Evolutionary conservation across 2,329 filamentous ascomycete genomes (phyloP), one percentile per base, ranked within the genome.

Genomic region (Cordyceps cicadae): DNA sequence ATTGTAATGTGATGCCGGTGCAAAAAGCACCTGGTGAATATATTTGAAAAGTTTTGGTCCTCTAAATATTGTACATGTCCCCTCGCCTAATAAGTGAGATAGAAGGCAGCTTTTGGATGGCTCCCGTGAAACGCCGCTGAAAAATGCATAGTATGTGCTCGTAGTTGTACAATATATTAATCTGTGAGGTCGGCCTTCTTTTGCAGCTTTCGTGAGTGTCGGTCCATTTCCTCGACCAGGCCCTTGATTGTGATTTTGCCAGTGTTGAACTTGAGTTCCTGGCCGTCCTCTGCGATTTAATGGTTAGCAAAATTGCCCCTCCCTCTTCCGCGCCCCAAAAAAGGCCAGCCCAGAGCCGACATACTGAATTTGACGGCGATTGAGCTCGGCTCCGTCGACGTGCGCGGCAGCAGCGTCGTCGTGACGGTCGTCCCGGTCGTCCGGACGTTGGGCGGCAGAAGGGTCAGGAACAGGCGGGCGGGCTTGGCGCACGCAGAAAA

Each of bases 341-440:
- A 17, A 17, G 4, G 6, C n/a, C 15, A 43, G 39, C 39, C 15
- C 39, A 43, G 2, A 7, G n/a, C n/a, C 5, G 2, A 46, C 81
- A 57, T 81, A 95, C 90, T 97, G 75, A 97, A 97, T 69, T 92
- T 95, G 67, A 99, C 77, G 46, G 78, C 80, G 60, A 99, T 75
- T 51, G 82, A 81, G 61, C 87, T 88, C 34, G 86, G 80, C 68
- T 90, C 85, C 58, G 81, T 83, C 60, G 88, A 89, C 57, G 78
- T 72, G 65, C 87, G 83, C 58, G 90, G 85, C 57, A 97, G 79
- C 65, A 96, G 78, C 63, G 84, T 88, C 14, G 91, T 88, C 67
- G 85, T 85, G 70, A 97, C 88, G 69, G 86, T 84, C 80, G 96
- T 90, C 65, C 83, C 85, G 59, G 79, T 81, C 60, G 80, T 77